These are phyloP conservation scores for Aspergillus incahuasiensis DNA, from an alignment of 495 filamentous ascomycete genomes.

Conservation along the genomic window DNA sequence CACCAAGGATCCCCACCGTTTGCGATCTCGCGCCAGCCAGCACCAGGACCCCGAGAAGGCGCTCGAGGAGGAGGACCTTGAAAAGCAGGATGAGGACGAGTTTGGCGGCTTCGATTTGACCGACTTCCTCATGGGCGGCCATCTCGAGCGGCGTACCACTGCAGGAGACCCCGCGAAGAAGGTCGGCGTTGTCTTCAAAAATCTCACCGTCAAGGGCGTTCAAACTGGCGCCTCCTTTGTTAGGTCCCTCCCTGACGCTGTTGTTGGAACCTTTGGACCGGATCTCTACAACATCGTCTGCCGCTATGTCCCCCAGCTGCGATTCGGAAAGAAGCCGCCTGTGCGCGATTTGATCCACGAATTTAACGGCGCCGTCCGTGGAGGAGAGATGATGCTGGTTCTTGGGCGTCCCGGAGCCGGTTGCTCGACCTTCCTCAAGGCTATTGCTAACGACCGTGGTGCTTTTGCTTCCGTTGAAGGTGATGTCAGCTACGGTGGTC, in stretches of 20 bases:
- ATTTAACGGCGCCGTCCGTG: constrained; percentile 71
- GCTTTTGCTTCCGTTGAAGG: constrained; percentile 64
- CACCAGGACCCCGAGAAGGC: constrained; percentile 35
- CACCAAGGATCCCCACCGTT: constrained; percentile 22
- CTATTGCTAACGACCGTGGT: constrained; percentile 65
- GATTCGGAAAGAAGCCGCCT: constrained; percentile 44
- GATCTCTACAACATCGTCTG: constrained; percentile 70
- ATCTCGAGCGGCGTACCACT: constrained; percentile 72
- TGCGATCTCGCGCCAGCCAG: constrained; percentile 28
- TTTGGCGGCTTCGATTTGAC: constrained; percentile 65
- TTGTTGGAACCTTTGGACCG: constrained; percentile 79
- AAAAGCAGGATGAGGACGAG: constrained; percentile 30
- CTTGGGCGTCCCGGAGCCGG: constrained; percentile 76
- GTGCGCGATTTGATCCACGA: constrained; percentile 65
- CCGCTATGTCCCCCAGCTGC: constrained; percentile 59
- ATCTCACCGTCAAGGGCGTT: constrained; percentile 71
- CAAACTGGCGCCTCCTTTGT: constrained; percentile 64
- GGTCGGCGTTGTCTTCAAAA: constrained; percentile 78
- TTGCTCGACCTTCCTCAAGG: constrained; percentile 76
- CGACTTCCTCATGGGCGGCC: constrained; percentile 72
- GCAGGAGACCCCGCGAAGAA: constrained; percentile 68
- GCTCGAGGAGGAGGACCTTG: constrained; percentile 23
- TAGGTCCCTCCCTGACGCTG: constrained; percentile 69
- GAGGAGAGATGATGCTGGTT: constrained; percentile 83
- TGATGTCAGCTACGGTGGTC: constrained; percentile 71